Evolutionary conservation across 1,139 yeast genomes (phyloP), one percentile per base, ranked within the genome.

Genomic region (Zygoascus hellenicus): DNA sequence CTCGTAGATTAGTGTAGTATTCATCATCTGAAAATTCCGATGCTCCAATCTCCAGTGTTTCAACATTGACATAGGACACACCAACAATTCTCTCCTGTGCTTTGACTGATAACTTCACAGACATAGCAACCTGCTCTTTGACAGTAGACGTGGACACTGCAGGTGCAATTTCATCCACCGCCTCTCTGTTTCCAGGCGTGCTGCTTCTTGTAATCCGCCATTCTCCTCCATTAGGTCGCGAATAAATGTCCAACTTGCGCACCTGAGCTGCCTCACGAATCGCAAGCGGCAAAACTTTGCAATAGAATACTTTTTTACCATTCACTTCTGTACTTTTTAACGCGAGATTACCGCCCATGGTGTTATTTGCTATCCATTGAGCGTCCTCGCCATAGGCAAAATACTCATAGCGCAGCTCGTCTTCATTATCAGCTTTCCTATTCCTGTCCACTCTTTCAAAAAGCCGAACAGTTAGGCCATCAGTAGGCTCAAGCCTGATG

Each of bases 151-250:
- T 36, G 11, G 29, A 19, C 5, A 29, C 15, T 3, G 59, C 74
- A 1, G 84, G 77, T 54, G 86, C 72, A 65, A 87, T 68, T 32
- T 83, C 88, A 53, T 87, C 96, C 42, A 92, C 79, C 43, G 80
- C 86, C 48, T 83, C 87, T 45, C 89, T 70, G 63, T 92, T 90
- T 3, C 98, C 98, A 0, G 97, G 97, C 0, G 96, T 83, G 0
- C 95, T 97, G 44, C 75, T 68, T 51, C 76, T 75, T 29, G 75
- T 52, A 46, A 84, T 61, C 42, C 70, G 71, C 82, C 95, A 88
- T 5, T 60, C 63, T 26, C 50, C 58, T 45, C 65, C 67, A 37
- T 45, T 53, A 9, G 45, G 42, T 51, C 72, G 73, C 52, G 70
- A 78, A 61, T 83, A 90, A 19, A 92, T 76, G 61, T 90, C 96